A percentile compares a stretch with the other conserved stretches of the same genome.
These are phyloP conservation scores for Hortaea sp. DNA, from an alignment of 2,329 filamentous ascomycete genomes.

Conservation along the genomic window DNA sequence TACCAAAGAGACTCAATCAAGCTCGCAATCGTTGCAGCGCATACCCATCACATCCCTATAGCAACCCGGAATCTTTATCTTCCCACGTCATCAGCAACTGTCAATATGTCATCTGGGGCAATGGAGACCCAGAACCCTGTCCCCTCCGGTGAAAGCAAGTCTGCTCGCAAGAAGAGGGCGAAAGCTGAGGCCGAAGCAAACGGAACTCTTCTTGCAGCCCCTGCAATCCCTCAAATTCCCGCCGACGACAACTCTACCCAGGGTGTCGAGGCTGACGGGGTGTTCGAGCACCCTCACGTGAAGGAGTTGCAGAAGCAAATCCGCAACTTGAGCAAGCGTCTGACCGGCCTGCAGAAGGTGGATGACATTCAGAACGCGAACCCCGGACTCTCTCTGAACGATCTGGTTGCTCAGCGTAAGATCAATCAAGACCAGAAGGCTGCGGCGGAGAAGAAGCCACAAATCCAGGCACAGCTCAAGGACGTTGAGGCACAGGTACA, in stretches of 20 bases:
- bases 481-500: slow-evolving; percentile 64
- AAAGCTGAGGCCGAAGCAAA: slow-evolving; percentile 31
- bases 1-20: no score
- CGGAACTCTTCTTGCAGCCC: slow-evolving; percentile 13
- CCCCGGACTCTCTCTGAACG: slow-evolving; percentile 59
- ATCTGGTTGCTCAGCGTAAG: slow-evolving; percentile 59
- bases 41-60: no score
- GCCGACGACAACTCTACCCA: slow-evolving; percentile 15
- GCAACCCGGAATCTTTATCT: no score
- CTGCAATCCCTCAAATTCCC: slow-evolving; percentile 11
- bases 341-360: slow-evolving; percentile 66
- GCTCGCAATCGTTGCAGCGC: no score
- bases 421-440: slow-evolving; percentile 76
- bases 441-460: slow-evolving; percentile 66
- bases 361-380: slow-evolving; percentile 60
- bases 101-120: slow-evolving; percentile 52
- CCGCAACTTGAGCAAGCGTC: slow-evolving; percentile 88
- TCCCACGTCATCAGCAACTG: no score
- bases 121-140: slow-evolving; percentile 53
- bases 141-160: slow-evolving; percentile 48
- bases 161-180: slow-evolving; percentile 44
- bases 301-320: slow-evolving; percentile 90
- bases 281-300: slow-evolving; percentile 66
- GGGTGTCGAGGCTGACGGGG: slow-evolving; percentile 38
- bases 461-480: slow-evolving; percentile 55